phyloP scores from a whole-genome alignment of 139 green algal species.

The Tetraselmis chui region DNA sequence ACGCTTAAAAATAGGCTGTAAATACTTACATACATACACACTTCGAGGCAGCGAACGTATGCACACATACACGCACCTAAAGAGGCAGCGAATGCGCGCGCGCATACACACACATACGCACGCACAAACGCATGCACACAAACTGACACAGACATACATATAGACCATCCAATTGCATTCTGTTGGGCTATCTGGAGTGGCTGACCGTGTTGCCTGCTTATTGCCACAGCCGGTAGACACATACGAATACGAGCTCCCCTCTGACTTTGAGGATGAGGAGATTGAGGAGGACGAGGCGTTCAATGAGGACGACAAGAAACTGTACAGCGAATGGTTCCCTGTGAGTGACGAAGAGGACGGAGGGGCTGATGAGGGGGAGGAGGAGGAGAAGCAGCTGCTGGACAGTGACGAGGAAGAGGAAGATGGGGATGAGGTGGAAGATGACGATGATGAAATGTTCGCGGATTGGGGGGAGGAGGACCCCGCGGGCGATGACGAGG shows the following conservation, averaged over 20 bases:
- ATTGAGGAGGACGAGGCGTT: slow-evolving; percentile 94
- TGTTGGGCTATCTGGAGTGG: no score
- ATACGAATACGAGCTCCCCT: slow-evolving; percentile 84
- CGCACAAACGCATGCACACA: no score
- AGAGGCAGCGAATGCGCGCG: no score
- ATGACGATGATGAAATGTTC: slow-evolving; percentile 27
- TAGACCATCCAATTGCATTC: no score
- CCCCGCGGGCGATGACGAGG: slow-evolving; percentile 13
- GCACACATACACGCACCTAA: no score
- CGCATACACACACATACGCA: no score
- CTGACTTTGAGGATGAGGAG: slow-evolving; percentile 91
- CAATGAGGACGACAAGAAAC: slow-evolving; percentile 73
- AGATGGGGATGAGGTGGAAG: slow-evolving; percentile 35
- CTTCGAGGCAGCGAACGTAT: no score
- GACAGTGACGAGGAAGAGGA: slow-evolving; percentile 10
- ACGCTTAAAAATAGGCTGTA: no score
- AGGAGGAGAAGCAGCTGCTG: background rate
- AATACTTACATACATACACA: no score
- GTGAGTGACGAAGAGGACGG: slow-evolving; percentile 31
- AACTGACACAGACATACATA: no score
- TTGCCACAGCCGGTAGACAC: slow-evolving; percentile 80
- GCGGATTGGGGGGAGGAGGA: slow-evolving; percentile 21
- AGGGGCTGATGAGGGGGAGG: slow-evolving; percentile 7
- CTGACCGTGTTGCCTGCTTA: no score
- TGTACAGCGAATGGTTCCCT: slow-evolving; percentile 63